Evolutionary conservation across 1,284 basidiomycete genomes (phyloP).

Genomic region (Anthracocystis walkeri): DNA sequence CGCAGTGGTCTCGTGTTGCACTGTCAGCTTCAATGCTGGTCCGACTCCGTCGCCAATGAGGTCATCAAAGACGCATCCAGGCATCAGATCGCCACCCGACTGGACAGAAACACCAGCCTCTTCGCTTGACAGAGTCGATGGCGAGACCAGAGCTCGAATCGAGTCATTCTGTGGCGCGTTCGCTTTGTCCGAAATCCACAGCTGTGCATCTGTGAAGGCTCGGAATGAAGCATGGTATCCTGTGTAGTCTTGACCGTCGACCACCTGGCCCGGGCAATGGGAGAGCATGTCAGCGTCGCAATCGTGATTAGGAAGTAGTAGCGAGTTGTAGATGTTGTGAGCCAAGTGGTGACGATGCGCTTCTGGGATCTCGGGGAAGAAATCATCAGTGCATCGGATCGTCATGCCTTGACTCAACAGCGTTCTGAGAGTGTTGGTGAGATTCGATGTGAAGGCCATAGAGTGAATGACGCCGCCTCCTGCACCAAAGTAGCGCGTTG

Average conservation of each 20-base stretch:
- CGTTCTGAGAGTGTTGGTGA: slow-evolving; percentile 39
- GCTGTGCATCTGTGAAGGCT: slow-evolving; percentile 51
- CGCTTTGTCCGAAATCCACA: slow-evolving; percentile 40
- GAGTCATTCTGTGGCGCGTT: slow-evolving; percentile 18
- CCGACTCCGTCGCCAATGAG: slow-evolving; percentile 21
- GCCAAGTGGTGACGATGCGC: slow-evolving; percentile 65
- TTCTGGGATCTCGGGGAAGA: slow-evolving; percentile 57
- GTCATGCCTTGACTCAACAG: slow-evolving; percentile 29
- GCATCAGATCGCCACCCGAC: slow-evolving; percentile 12
- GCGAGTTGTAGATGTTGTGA: slow-evolving; percentile 50
- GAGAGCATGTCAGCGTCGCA: slow-evolving; percentile 67
- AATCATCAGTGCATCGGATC: slow-evolving; percentile 56
- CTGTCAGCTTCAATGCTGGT: slow-evolving; percentile 32
- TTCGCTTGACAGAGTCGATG: slow-evolving; percentile 7
- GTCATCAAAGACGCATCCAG: slow-evolving; percentile 20
- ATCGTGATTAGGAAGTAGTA: slow-evolving; percentile 49
- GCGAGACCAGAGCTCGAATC: slow-evolving; percentile 18
- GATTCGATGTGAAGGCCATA: slow-evolving; percentile 49
- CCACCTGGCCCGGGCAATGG: slow-evolving; percentile 15
- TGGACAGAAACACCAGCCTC: slow-evolving; percentile 6
- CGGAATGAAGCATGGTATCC: slow-evolving; percentile 59
- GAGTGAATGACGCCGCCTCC: slow-evolving; percentile 58
- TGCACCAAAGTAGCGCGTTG: slow-evolving; percentile 51
- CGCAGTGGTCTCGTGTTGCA: slow-evolving; percentile 17
- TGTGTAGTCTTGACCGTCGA: slow-evolving; percentile 26